Evolutionary conservation across 306 rosid genomes (phyloP).

Genomic region (Urtica urens): DNA sequence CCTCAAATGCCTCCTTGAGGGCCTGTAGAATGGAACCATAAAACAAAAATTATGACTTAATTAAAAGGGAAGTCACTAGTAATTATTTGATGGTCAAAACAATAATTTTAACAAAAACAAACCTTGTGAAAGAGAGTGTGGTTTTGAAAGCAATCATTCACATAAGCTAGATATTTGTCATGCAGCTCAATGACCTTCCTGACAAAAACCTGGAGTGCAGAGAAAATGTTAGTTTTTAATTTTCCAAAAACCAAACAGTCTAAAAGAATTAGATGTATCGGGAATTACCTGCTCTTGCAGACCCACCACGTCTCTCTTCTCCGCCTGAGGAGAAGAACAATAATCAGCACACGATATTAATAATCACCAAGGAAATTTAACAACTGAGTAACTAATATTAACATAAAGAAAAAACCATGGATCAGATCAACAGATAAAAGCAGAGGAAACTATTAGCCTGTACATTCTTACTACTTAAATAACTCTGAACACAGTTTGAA

Average conservation of each 20-base stretch:
- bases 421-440: neutral
- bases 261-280: too few species aligned
- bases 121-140: constrained; percentile 58
- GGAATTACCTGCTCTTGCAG: constrained; percentile 42
- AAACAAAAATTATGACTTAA: constrained; percentile 9
- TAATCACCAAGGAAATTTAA: too few species aligned
- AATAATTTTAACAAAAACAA: constrained; percentile 7
- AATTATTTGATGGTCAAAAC: too few species aligned
- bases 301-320: constrained; percentile 64
- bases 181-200: constrained; percentile 50
- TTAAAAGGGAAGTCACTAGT: neutral
- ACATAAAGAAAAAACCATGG: neutral
- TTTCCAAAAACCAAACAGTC: neutral
- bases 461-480: neutral
- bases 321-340: constrained; percentile 47
- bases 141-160: constrained; percentile 75
- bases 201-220: constrained; percentile 36
- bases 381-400: neutral
- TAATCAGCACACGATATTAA: constrained; percentile 11
- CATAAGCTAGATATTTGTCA: constrained; percentile 48
- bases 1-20: constrained; percentile 44
- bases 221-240: constrained; percentile 16
- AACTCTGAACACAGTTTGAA: neutral
- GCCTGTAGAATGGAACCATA: constrained; percentile 18
- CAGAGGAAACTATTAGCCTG: neutral